Percentiles rank a stretch among this genome's conserved stretches.
These are phyloP conservation scores for Phytophthora pistaciae DNA, from an alignment of 352 stramenopile genomes.

Conservation along the genomic window DNA sequence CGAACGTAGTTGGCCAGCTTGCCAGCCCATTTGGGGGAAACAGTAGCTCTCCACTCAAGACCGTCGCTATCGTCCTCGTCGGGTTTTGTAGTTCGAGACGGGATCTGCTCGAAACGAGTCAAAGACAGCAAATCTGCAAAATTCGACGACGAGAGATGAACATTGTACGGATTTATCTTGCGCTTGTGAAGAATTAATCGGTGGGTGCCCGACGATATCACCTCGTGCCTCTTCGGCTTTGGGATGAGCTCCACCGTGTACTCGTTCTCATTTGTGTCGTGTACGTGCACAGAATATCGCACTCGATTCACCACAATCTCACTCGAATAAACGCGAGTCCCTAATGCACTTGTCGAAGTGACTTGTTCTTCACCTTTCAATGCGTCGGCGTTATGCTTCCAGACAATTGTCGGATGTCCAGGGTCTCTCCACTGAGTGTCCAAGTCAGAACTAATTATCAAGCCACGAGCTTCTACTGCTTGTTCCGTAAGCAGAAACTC, in stretches of 20 bases:
- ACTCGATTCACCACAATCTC: constrained; percentile 32
- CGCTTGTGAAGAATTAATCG: constrained; percentile 46
- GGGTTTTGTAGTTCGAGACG: background rate
- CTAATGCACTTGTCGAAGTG: background rate
- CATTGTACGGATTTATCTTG: constrained; percentile 57
- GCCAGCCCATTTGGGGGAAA: constrained; percentile 43
- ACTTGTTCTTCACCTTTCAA: constrained; percentile 4
- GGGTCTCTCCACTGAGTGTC: constrained; percentile 20
- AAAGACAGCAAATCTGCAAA: constrained; percentile 58
- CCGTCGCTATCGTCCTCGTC: background rate
- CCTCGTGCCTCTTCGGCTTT: constrained; percentile 15
- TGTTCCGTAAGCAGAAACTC: constrained; percentile 34
- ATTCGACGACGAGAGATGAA: constrained; percentile 49
- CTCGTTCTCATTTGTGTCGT: constrained; percentile 33
- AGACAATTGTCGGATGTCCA: constrained; percentile 36
- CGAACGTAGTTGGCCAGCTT: constrained; percentile 60
- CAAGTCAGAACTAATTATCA: constrained; percentile 43
- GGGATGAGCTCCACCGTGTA: constrained; percentile 37
- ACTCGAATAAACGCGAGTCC: constrained; percentile 49
- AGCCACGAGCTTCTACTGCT: constrained; percentile 18
- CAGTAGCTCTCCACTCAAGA: constrained; percentile 23
- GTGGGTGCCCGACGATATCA: background rate
- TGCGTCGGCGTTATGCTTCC: constrained; percentile 31
- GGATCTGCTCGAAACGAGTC: constrained; percentile 28
- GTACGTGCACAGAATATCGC: constrained; percentile 31